These are phyloP conservation scores for Bertia moriformis DNA, from an alignment of 2,329 filamentous ascomycete genomes.

Conservation along the genomic window DNA sequence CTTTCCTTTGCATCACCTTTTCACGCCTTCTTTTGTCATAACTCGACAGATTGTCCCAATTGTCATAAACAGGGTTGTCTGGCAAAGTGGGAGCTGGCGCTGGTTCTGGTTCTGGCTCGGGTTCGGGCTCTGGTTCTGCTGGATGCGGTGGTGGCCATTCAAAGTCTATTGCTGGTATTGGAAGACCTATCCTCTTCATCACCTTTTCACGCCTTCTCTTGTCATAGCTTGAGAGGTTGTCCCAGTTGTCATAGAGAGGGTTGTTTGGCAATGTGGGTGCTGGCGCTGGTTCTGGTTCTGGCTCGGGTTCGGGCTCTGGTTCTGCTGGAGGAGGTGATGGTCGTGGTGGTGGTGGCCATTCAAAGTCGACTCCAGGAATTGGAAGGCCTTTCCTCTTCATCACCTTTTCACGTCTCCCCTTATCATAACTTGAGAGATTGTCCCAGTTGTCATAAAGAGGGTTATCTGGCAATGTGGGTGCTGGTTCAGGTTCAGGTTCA, in stretches of 20 bases:
- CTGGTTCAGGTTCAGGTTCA: not conserved
- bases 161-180: conserved; percentile 7
- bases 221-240: conserved; percentile 4
- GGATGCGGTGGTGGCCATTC: conserved; percentile 3
- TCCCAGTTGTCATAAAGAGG: not conserved
- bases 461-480: not conserved
- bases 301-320: not conserved
- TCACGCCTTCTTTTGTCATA: conserved; percentile 6
- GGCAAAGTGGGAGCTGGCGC: not conserved
- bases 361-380: conserved; percentile 5
- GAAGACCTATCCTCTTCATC: conserved; percentile 12
- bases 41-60: conserved; percentile 4
- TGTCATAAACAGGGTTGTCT: not conserved
- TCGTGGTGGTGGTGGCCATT: conserved; percentile 3
- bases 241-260: not conserved
- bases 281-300: conserved; percentile 3
- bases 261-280: not conserved
- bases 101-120: not conserved
- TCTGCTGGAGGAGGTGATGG: not conserved
- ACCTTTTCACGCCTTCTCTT: conserved; percentile 6
- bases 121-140: not conserved
- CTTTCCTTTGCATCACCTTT: conserved; percentile 10
- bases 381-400: conserved; percentile 13
- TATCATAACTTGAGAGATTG: too few relatives aligned
- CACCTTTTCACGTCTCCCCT: conserved; percentile 5